phyloP scores from a whole-genome alignment of 352 stramenopile species.

The Pythium plurisporium region DNA sequence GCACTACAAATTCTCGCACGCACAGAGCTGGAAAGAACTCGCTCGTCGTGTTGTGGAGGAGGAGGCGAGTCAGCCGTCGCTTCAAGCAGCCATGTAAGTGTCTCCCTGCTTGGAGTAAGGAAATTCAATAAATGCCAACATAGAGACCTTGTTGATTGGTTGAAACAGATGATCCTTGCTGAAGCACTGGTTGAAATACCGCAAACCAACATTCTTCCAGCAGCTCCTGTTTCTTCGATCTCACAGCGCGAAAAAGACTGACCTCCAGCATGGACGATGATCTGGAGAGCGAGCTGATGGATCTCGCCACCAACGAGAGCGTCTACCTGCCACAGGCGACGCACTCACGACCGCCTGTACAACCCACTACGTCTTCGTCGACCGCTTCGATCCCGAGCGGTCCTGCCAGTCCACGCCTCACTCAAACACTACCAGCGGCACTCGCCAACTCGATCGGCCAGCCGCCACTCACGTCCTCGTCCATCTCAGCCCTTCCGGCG shows the following conservation, averaged over 20 bases:
- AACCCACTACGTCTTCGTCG: background rate
- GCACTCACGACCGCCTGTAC: conserved; percentile 8
- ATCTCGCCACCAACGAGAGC: conserved; percentile 51
- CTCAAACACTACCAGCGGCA: background rate
- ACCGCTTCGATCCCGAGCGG: background rate
- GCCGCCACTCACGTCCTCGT: background rate
- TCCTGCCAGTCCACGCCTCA: background rate
- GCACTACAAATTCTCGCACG: conserved; percentile 85
- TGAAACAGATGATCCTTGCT: background rate
- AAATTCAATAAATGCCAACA: background rate
- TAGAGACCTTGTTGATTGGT: conserved; percentile 1
- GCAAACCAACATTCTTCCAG: background rate
- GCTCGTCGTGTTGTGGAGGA: conserved; percentile 61
- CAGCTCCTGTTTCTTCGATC: background rate
- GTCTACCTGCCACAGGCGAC: conserved; percentile 40
- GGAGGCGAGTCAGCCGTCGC: conserved; percentile 15
- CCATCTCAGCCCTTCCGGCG: background rate
- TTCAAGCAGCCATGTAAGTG: background rate
- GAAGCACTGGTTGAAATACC: background rate
- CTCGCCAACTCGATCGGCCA: background rate
- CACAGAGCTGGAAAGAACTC: conserved; percentile 71
- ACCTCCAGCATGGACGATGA: conserved; percentile 30
- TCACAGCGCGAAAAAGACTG: background rate
- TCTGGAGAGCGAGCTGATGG: conserved; percentile 62
- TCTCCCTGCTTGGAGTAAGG: background rate